Evolutionary conservation across 768 basidiomycete genomes (phyloP), one percentile per base, ranked within the genome.

Genomic region (Tricholoma furcatifolium): DNA sequence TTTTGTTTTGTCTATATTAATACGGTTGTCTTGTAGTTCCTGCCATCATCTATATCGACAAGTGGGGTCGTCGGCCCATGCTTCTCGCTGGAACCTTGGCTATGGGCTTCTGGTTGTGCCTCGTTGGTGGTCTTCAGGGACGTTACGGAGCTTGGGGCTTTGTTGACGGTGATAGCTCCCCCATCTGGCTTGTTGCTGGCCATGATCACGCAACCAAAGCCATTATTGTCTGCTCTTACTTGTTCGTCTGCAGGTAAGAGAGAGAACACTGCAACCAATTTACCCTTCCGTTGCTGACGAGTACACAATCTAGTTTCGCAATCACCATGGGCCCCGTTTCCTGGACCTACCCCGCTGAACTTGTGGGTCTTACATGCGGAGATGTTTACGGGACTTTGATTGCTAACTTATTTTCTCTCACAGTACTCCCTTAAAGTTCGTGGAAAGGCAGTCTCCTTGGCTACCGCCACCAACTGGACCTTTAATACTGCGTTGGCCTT

Each of bases 41-140:
- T 21, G 77, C 77, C 6, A 79, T 79, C 57, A 70, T 77, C 61
- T 88, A 82, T 70, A 87, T 89, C 60, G 89, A 91, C 66, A 77
- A 73, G 67, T 89, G 87, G 85, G 89, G 89, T 53, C 85, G 88
- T 36, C 78, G 88, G 17, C 88, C 88, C 6, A 85, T 91, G 75
- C 72, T 91, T 2, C 72, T 91, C 51, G 69, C 69, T 45, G 88
- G 85, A 24, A 80, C 83, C 2, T 67, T 82, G 3, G 63, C 82
- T 51, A 88, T 91, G 89, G 84, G 84, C 44, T 82, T 85, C 75
- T 91, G 80, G 76, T 78, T 91, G 59, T 84, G 75, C 73, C 80
- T 89, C 44, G 89, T 91, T 59, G 88, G 88, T 48, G 86, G 84
- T 48, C 75, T 91, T 15, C 88, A 90, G 67, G 85, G 76, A 18